Evolutionary conservation across 106 monocot species (phyloP), one percentile per base, ranked within the genome.

Genomic region (Apostasia ramifera): DNA sequence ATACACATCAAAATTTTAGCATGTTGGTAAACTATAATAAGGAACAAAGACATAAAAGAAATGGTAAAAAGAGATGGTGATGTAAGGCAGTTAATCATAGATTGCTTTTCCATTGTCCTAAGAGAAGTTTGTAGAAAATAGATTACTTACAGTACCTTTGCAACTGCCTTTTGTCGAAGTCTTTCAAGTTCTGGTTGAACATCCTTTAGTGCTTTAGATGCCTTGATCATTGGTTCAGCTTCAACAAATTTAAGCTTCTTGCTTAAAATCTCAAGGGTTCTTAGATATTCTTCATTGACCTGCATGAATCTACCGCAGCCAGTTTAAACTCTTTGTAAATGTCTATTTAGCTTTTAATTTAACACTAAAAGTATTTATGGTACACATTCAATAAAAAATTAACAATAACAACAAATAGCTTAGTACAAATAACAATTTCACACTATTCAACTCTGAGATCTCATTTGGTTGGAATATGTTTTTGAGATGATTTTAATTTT

Each of bases 251-350:
- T 98, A 66, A 98, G 71, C 77, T 98, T 98, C 81, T 77, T 98
- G 69, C 97, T 98, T 57, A 92, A 70, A 43, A 70, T 76, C 74
- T 92, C 89, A 54, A 98, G 87, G 59, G 84, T 92, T 81, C 72
- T 89, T 74, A 98, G 73, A 61, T 90, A 98, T 81, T 98, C 97
- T 62, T 98, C 97, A 80, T 98, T 97, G 40, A 98, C 97, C 97
- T 98, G 83, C 66, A 77, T 13, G 59, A 50, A 68, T 38, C 13
- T 73, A 44, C 38, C 1, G 26, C 48, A 47, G 2, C 1, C 47
- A 65, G 47, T 63, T 47, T 47, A 10, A 65, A 47, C 47, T 48
- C 47, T 48, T 65, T 6, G 65, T 37, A 8, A 6, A 47, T 39
- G 9, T 40, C 8, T 2, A 59, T 8, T 40, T 59, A 59, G 39